Base-by-base conservation (phyloP, 768 basidiomycete genomes). In the Boletellus sp. region DNA sequence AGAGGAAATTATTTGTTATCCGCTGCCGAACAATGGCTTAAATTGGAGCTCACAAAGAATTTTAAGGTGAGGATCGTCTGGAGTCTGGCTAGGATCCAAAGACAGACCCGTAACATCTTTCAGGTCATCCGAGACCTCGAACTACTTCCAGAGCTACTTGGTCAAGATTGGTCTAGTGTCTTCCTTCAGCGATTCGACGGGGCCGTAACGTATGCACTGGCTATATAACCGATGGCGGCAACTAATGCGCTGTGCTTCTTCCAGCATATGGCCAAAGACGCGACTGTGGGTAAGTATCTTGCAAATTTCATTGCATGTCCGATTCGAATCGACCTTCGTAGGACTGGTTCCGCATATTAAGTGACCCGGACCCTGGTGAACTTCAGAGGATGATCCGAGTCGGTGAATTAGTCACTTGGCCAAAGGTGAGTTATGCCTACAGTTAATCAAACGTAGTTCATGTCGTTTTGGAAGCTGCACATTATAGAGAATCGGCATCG, bases 111-210 rank as follows among this genome's bases (percentile, higher is more conserved):
- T 28, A 28, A 28, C 26, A 26, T 15, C n/a, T 42, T 51, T 34
- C 56, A 84, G 78, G 76, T 98, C 44, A 99, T 99, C 51, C 86
- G 96, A 36, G 96, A 98, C 65, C 78, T 99, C 1, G 96, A 99
- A 63, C 79, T 99, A 19, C 76, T 98, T 47, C 96, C 96, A n/a
- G 86, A 92, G 51, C 60, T 98, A 3, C 74, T 95, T 6, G 94
- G 94, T 2, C 92, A 84, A 64, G 95, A 99, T 66, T 98, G 95
- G 95, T 92, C 90, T 1, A 88, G 87, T 54, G 92, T 98, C 11
- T 99, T 98, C 65, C 72, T 98, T 43, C 96, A 98, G 67, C 80
- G 91, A 43, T 97, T 96, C 63, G 92, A 92, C 57, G 90, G 90
- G 4, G 75, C 81, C 22, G 84, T 93, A 42, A 93, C 90, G 90